Conservation (phyloP, 345 rosid species). For the Pistacia vera region DNA sequence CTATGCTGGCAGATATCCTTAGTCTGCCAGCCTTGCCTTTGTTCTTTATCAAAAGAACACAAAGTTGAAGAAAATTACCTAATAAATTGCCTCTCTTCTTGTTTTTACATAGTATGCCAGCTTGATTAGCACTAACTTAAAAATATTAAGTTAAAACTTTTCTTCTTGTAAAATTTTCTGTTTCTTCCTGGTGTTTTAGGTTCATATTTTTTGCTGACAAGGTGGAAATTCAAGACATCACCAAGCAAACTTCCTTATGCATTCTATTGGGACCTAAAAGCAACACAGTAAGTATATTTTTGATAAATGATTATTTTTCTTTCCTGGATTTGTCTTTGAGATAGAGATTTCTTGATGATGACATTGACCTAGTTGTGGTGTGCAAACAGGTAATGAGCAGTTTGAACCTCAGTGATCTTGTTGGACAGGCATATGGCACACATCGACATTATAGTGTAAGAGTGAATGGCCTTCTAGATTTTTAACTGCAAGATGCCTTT, state of each 20-base stretch:
- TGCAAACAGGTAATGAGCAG: constrained; percentile 60
- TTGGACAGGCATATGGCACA: constrained; percentile 76
- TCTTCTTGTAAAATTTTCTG: too few relatives aligned
- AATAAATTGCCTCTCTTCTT: neutral
- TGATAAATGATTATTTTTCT: constrained; percentile 14
- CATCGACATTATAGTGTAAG: constrained; percentile 86
- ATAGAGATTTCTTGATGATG: constrained; percentile 10
- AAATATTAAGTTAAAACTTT: too few relatives aligned
- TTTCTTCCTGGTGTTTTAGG: constrained; percentile 37
- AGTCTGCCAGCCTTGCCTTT: too few relatives aligned
- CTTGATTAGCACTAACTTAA: neutral
- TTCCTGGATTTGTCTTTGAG: constrained; percentile 2
- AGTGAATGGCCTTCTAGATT: neutral
- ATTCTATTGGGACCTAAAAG: constrained; percentile 72
- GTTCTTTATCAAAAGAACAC: neutral
- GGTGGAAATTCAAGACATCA: constrained; percentile 79
- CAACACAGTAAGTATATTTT: constrained; percentile 49
- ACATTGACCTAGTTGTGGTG: constrained; percentile 18
- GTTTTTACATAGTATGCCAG: neutral
- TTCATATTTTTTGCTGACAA: constrained; percentile 86
- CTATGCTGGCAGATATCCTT: neutral
- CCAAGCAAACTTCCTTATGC: constrained; percentile 78
- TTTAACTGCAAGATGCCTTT: neutral
- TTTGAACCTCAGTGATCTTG: constrained; percentile 72
- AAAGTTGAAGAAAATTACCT: neutral